A percentile compares a stretch with the other conserved stretches of the same genome.
Evolutionary conservation across 805 yeast genomes (phyloP).

Genomic region (Saccharomycopsis babjevae): DNA sequence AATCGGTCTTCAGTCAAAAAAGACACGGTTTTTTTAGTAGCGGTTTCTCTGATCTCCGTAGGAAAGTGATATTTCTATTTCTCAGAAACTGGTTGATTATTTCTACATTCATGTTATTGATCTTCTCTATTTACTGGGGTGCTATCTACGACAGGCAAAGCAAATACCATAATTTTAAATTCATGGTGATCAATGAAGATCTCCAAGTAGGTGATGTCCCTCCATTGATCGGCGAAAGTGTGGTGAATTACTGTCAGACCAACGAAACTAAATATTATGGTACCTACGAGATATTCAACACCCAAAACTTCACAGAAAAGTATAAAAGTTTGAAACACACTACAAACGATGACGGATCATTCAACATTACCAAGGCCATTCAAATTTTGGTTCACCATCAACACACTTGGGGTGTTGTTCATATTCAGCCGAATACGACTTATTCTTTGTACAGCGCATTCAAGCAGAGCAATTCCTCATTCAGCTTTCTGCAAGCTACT

Average conservation of each 20-base stretch:
- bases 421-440: slow-evolving; percentile 39
- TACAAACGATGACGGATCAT: not conserved
- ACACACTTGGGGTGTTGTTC: slow-evolving; percentile 48
- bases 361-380: slow-evolving; percentile 27
- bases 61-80: slow-evolving; percentile 1
- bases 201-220: not conserved
- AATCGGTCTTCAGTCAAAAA: not conserved
- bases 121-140: slow-evolving; percentile 22
- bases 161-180: slow-evolving; percentile 16
- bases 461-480: slow-evolving; percentile 2
- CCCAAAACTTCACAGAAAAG: not conserved
- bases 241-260: not conserved
- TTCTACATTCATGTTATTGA: not conserved
- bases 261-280: not conserved
- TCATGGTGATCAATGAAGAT: slow-evolving; percentile 23
- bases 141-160: slow-evolving; percentile 19
- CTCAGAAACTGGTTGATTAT: slow-evolving; percentile 12
- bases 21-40: not conserved
- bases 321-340: slow-evolving; percentile 15
- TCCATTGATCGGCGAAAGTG: slow-evolving; percentile 7
- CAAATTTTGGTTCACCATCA: slow-evolving; percentile 37
- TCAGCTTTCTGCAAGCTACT: not conserved
- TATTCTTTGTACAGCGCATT: slow-evolving; percentile 20
- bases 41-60: not conserved
- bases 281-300: not conserved